Evolutionary conservation across 352 stramenopile genomes (phyloP).

Genomic region (Phytopythium litorale): DNA sequence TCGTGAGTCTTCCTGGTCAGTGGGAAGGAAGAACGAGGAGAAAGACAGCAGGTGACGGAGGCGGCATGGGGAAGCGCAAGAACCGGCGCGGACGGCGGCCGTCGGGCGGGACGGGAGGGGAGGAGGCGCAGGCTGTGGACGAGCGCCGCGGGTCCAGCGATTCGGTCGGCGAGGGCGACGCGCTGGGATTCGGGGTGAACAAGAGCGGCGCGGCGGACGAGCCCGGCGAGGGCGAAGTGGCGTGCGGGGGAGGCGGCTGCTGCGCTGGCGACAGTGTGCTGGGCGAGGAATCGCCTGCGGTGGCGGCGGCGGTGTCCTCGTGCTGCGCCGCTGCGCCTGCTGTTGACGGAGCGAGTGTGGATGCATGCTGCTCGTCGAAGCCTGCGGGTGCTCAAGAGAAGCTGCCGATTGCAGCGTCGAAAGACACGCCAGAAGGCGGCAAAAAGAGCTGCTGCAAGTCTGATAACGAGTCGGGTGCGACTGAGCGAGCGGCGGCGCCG

Average conservation of each 20-base stretch:
- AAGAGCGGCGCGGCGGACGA: not conserved
- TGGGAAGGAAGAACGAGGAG: no score
- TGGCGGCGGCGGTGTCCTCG: not conserved
- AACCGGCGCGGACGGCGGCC: not conserved
- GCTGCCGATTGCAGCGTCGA: not conserved
- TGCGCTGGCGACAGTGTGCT: not conserved
- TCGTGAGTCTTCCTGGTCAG: no score
- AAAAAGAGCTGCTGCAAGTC: not conserved
- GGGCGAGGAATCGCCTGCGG: not conserved
- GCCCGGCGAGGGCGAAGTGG: not conserved
- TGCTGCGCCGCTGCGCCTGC: not conserved
- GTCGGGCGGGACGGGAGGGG: not conserved
- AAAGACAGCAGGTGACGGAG: no score
- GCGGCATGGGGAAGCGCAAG: slow-evolving; percentile 8
- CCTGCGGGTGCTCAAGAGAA: not conserved
- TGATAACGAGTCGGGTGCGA: not conserved
- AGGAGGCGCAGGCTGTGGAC: not conserved
- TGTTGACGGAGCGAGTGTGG: not conserved
- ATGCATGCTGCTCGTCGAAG: not conserved
- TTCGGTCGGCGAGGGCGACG: not conserved
- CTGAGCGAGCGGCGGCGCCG: not conserved
- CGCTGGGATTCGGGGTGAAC: not conserved
- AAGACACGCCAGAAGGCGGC: not conserved
- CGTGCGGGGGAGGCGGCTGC: not conserved
- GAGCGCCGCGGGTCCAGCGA: not conserved